A percentile compares a stretch with the other conserved stretches of the same genome.
These are phyloP conservation scores for Alternaria brassicicola DNA, from an alignment of 2,329 filamentous ascomycete species.

Conservation along the genomic window DNA sequence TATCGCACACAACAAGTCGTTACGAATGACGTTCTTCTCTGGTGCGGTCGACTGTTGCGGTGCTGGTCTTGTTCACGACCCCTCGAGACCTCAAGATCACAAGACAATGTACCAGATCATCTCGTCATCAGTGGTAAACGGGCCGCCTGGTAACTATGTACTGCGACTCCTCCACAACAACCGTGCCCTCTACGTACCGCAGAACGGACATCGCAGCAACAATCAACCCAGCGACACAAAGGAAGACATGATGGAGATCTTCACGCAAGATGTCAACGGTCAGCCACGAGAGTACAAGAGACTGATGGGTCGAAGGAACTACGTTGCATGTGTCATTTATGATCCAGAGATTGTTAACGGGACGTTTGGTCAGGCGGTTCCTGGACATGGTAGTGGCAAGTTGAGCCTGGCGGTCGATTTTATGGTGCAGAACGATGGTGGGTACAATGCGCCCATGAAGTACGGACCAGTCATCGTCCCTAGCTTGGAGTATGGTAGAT, in stretches of 20 bases:
- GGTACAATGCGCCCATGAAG: slow-evolving; percentile 83
- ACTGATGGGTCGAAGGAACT: slow-evolving; percentile 92
- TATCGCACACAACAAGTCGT: slow-evolving; percentile 91
- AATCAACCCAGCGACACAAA: slow-evolving; percentile 87
- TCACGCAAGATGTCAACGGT: slow-evolving; percentile 92
- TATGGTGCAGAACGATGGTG: slow-evolving; percentile 90
- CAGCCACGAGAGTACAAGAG: slow-evolving; percentile 81
- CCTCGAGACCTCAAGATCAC: slow-evolving; percentile 86
- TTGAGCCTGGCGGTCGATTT: slow-evolving; percentile 94
- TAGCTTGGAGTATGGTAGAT: slow-evolving; percentile 61
- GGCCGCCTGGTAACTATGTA: slow-evolving; percentile 82
- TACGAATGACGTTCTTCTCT: slow-evolving; percentile 96
- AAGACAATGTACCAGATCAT: slow-evolving; percentile 99
- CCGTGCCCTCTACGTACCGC: slow-evolving; percentile 87
- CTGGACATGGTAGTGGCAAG: slow-evolving; percentile 52
- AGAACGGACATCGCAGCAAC: slow-evolving; percentile 76
- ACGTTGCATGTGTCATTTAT: slow-evolving; percentile 90
- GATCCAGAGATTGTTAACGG: slow-evolving; percentile 78
- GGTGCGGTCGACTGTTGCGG: slow-evolving; percentile 91
- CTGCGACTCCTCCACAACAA: slow-evolving; percentile 95
- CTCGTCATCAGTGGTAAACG: slow-evolving; percentile 88
- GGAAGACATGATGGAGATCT: slow-evolving; percentile 99
- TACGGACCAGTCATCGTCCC: slow-evolving; percentile 97
- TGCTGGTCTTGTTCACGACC: slow-evolving; percentile 93
- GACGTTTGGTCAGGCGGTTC: slow-evolving; percentile 48